A percentile compares a stretch with the other conserved stretches of the same genome.
Evolutionary conservation across 2,329 filamentous ascomycete species (phyloP).

Genomic region (Endothia cerciana): DNA sequence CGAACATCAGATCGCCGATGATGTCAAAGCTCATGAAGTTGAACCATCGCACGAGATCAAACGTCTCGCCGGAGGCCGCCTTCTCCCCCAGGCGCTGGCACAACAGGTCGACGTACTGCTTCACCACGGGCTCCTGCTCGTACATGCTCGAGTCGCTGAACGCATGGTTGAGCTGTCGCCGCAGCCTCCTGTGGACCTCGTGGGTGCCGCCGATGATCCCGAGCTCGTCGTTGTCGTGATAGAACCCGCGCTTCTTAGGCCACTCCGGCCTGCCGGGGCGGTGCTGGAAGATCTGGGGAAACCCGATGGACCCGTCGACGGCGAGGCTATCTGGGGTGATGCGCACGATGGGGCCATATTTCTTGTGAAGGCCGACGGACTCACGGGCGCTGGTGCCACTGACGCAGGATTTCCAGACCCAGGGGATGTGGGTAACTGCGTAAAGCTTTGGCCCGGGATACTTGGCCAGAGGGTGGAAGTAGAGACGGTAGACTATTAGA

Average conservation of each 20-base stretch:
- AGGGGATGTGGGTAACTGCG: constrained; percentile 12
- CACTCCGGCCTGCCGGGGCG: constrained; percentile 17
- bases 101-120: constrained; percentile 14
- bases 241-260: constrained; percentile 7
- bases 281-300: constrained; percentile 23
- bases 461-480: constrained; percentile 20
- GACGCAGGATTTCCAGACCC: background rate
- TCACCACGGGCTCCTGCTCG: constrained; percentile 23
- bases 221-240: background rate
- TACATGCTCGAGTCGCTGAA: constrained; percentile 26
- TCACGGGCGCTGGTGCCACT: background rate
- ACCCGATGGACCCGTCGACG: constrained; percentile 19
- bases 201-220: constrained; percentile 1
- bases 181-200: constrained; percentile 16
- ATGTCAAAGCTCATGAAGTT: constrained; percentile 34
- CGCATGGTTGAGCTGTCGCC: constrained; percentile 16
- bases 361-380: background rate
- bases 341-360: constrained; percentile 26
- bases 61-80: constrained; percentile 10
- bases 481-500: constrained; percentile 17
- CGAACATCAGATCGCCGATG: constrained; percentile 31
- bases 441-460: constrained; percentile 21
- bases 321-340: constrained; percentile 12
- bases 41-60: constrained; percentile 21
- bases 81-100: constrained; percentile 10